Percentiles rank a stretch among this genome's conserved stretches.
These are phyloP conservation scores for Piromyces sp. DNA, from an alignment of 192 early-diverging fungal species.

Conservation along the genomic window DNA sequence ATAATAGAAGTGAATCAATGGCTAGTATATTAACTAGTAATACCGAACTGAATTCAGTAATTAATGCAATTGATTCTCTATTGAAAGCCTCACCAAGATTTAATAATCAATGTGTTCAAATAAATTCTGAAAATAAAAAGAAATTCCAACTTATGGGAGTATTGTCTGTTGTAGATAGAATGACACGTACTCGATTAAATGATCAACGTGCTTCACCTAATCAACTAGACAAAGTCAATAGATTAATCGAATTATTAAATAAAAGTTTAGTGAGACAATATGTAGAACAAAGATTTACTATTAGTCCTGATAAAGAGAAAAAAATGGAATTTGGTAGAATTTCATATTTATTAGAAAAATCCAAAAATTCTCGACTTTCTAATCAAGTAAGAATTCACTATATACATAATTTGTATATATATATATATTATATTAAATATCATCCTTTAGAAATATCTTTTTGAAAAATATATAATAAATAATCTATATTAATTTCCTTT, in stretches of 20 bases:
- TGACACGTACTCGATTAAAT: neutral
- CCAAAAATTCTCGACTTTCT: neutral
- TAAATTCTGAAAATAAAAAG: neutral
- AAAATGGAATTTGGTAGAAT: neutral
- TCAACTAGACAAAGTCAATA: neutral
- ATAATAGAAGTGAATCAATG: neutral
- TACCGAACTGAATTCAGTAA: neutral
- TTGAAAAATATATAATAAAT: too few species aligned
- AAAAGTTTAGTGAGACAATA: neutral
- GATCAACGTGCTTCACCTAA: neutral
- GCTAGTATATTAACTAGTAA: neutral
- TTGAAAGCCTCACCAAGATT: neutral
- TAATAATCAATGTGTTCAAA: neutral
- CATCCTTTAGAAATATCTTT: too few species aligned
- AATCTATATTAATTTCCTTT: too few species aligned
- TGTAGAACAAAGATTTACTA: neutral
- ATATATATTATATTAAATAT: too few species aligned
- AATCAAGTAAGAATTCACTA: neutral
- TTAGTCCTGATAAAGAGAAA: neutral
- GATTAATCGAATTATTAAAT: neutral
- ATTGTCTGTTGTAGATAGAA: neutral
- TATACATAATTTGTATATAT: too few species aligned
- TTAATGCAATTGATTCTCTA: neutral
- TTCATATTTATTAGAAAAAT: neutral
- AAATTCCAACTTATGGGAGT: neutral